Evolutionary conservation across 2,329 filamentous ascomycete genomes (phyloP), one percentile per base, ranked within the genome.

Genomic region (Neofusicoccum parvum): DNA sequence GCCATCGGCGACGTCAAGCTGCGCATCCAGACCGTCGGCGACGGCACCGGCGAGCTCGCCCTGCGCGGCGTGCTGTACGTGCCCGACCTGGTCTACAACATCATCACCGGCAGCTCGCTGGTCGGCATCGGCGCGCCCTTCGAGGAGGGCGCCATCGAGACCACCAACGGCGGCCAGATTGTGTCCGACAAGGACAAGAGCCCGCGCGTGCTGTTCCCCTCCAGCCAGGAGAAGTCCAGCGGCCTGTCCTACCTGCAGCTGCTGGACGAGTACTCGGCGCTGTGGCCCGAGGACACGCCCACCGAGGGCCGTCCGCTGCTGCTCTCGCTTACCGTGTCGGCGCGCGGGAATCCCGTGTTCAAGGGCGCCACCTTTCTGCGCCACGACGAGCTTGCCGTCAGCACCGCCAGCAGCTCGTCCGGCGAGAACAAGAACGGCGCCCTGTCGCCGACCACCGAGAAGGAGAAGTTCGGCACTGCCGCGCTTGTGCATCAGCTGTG

Each of bases 191-290:
- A 12, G 27, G 56, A 60, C 27, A 48, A 48, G 43, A 23, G 1
- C 1, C n/a, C 43, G 27, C 56, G 56, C 56, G 32, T 60, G n/a
- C 32, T 60, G 56, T 60, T 60, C 27, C 56, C 56, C 1, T 20
- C 56, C 2, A 60, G 56, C 56, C 56, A 60, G 56, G 56, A 60
- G 27, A 36, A 20, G 11, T 48, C 41, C 20, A 60, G 56, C 43
- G 56, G 56, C 27, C 43, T 60, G n/a, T 37, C 56, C 4, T 60
- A 60, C 32, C 56, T 60, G n/a, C 56, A 60, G 56, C 56, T 60
- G 15, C 27, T 32, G 17, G 56, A 48, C 27, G 56, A 60, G 43
- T 60, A 60, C 32, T 60, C 56, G 27, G 56, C 56, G 14, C 32
- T 60, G n/a, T 60, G 56, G 56, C 56, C 56, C 5, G 56, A 60